These are phyloP conservation scores for Panellus pusillus DNA, from an alignment of 768 basidiomycete genomes.

Conservation along the genomic window DNA sequence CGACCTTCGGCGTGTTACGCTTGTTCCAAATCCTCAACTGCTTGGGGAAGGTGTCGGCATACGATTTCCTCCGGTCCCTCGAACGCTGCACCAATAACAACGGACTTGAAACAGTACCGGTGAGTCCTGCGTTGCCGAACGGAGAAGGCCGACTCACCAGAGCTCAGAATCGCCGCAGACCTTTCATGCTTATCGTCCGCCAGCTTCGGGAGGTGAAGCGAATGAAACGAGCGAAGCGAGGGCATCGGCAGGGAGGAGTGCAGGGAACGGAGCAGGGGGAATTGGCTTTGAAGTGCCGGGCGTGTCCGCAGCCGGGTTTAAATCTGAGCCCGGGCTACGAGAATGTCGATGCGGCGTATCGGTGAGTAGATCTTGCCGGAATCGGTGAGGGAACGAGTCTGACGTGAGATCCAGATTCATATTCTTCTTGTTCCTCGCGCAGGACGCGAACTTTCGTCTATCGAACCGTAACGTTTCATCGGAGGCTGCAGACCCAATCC, in stretches of 20 bases:
- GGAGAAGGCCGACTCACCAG: too few species aligned
- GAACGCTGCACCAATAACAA: neutral
- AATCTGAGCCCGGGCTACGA: neutral
- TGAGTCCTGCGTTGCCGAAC: too few species aligned
- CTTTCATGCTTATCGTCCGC: slow-evolving; percentile 10
- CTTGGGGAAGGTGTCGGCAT: slow-evolving; percentile 12
- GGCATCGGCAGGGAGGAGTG: slow-evolving; percentile 1
- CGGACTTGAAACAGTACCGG: neutral
- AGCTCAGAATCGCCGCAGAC: slow-evolving; percentile 7
- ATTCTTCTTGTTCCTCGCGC: neutral
- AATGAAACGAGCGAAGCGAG: slow-evolving; percentile 1
- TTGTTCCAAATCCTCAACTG: slow-evolving; percentile 14
- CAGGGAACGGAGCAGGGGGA: neutral
- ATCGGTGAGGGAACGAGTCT: too few species aligned
- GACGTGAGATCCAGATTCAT: neutral
- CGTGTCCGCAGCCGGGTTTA: neutral
- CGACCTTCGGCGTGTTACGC: slow-evolving; percentile 9
- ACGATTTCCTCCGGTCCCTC: slow-evolving; percentile 9
- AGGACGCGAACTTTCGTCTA: neutral
- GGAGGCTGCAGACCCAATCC: too few species aligned
- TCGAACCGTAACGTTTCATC: too few species aligned
- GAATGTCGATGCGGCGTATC: too few species aligned
- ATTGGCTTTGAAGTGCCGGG: neutral
- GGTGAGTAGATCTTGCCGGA: too few species aligned
- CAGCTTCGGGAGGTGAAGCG: slow-evolving; percentile 11